Conservation (phyloP, 805 yeast genomes). For the Metschnikowia anglica region DNA sequence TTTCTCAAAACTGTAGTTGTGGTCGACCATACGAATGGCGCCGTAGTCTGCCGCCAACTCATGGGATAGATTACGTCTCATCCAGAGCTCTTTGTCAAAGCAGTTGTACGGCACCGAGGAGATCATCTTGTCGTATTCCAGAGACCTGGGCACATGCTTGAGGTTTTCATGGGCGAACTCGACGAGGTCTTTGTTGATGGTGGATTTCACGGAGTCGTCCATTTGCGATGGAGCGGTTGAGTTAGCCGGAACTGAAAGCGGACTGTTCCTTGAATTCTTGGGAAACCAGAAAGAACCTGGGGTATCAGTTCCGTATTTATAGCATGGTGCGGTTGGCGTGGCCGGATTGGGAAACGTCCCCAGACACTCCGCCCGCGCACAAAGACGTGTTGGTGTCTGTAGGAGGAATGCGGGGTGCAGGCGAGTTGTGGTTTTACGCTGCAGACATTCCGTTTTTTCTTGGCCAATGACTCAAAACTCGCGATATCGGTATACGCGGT, state of each 20-base stretch:
- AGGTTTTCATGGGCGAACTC: slow-evolving; percentile 35
- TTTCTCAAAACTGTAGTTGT: slow-evolving; percentile 26
- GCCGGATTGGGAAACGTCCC: no score
- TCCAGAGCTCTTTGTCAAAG: slow-evolving; percentile 27
- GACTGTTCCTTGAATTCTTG: no score
- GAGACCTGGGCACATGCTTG: slow-evolving; percentile 34
- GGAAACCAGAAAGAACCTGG: neutral
- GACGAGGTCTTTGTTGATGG: slow-evolving; percentile 33
- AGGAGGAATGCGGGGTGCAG: no score
- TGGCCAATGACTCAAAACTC: no score
- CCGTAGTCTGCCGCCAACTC: slow-evolving; percentile 38
- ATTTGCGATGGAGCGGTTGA: neutral
- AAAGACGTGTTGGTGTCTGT: no score
- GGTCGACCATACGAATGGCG: slow-evolving; percentile 33
- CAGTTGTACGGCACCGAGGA: slow-evolving; percentile 48
- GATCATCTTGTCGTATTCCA: slow-evolving; percentile 57
- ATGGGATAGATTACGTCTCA: slow-evolving; percentile 31
- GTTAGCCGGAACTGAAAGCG: no score
- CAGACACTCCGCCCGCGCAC: no score
- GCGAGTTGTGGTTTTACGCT: no score
- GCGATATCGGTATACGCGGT: no score
- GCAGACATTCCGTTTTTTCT: no score
- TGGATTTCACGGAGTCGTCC: slow-evolving; percentile 4
- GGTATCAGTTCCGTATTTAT: no score
- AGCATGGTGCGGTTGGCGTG: no score